Evolutionary conservation across 805 yeast species (phyloP).

Genomic region (Saccharomycopsis capsularis): DNA sequence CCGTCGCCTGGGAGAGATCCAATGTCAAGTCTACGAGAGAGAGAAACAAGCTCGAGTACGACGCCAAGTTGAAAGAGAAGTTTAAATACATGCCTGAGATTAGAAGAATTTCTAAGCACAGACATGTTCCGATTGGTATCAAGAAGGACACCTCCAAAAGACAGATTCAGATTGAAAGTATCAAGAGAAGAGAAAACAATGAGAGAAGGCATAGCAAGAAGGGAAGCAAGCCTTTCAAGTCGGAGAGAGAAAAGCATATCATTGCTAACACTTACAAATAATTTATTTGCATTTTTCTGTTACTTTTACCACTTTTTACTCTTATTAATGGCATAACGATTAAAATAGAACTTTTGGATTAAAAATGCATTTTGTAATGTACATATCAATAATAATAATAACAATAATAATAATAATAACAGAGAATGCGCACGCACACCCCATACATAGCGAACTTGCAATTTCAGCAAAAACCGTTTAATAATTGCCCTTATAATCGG

Average conservation of each 20-base stretch:
- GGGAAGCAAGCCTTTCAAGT: constrained; percentile 47
- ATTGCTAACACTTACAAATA: constrained; percentile 29
- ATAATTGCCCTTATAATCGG: constrained; percentile 34
- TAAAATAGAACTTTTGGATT: too few relatives aligned
- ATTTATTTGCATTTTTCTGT: background rate
- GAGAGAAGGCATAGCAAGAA: constrained; percentile 67
- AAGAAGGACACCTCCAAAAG: constrained; percentile 89
- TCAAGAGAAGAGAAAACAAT: constrained; percentile 78
- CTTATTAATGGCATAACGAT: too few relatives aligned
- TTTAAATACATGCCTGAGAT: constrained; percentile 96
- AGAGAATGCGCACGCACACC: too few relatives aligned
- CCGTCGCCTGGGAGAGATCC: constrained; percentile 78
- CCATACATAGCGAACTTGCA: too few relatives aligned
- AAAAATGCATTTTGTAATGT: too few relatives aligned
- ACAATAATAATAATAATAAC: background rate
- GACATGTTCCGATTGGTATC: constrained; percentile 82
- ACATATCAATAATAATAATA: background rate
- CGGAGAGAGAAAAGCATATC: constrained; percentile 84
- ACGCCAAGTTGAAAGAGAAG: constrained; percentile 83
- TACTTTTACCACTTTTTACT: too few relatives aligned
- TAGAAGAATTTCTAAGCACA: constrained; percentile 79
- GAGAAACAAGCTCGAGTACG: constrained; percentile 81
- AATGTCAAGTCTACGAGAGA: constrained; percentile 74
- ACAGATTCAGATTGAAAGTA: constrained; percentile 58
- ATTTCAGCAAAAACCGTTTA: too few relatives aligned